Evolutionary conservation across 805 yeast species (phyloP).

Genomic region (Tetrapisispora pingtungensis): DNA sequence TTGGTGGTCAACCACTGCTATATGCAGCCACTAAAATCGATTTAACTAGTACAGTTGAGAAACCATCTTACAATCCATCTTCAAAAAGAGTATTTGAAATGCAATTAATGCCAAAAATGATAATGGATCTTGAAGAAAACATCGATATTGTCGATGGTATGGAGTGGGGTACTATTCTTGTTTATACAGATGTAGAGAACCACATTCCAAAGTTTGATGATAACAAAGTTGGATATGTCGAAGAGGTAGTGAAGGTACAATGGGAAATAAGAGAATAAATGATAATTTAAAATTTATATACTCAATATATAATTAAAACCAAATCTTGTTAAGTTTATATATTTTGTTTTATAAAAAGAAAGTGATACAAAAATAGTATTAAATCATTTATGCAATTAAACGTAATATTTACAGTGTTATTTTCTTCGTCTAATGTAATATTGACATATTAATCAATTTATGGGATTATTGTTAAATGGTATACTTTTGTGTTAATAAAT

Average conservation of each 20-base stretch:
- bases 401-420: neutral
- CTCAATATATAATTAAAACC: neutral
- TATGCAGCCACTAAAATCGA: conserved; percentile 43
- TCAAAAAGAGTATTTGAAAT: conserved; percentile 62
- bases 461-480: too few relatives aligned
- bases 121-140: conserved; percentile 63
- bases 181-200: conserved; percentile 68
- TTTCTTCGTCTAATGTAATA: neutral
- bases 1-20: conserved; percentile 67
- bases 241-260: conserved; percentile 77
- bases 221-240: conserved; percentile 65
- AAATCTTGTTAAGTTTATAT: neutral
- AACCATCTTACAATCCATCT: conserved; percentile 51
- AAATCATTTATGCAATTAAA: neutral
- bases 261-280: conserved; percentile 46
- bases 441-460: too few relatives aligned
- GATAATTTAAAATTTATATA: neutral
- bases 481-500: too few relatives aligned
- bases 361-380: neutral
- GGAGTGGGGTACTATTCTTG: conserved; percentile 95
- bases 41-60: conserved; percentile 38
- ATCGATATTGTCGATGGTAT: conserved; percentile 57
- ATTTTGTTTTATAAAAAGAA: too few relatives aligned
- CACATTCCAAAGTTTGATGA: conserved; percentile 47
- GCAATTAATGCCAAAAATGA: conserved; percentile 91